Conservation (phyloP, 2,329 filamentous ascomycete genomes). For the Ambrosiella beaveri region DNA sequence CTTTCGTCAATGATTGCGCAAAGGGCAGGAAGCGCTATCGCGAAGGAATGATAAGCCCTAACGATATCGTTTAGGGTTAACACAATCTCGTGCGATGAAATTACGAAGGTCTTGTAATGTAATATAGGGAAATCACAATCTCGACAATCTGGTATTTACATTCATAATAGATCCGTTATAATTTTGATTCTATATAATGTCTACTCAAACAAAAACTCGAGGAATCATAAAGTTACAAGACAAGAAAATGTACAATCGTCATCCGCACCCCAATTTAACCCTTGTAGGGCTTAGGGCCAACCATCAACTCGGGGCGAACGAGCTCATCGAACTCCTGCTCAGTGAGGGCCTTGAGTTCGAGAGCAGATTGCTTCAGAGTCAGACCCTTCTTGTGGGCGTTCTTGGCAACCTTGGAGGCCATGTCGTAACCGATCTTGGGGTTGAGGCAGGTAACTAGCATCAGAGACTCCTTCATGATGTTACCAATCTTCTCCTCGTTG, state of each 20-base stretch:
- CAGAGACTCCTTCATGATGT: conserved; percentile 88
- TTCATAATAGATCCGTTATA: neutral
- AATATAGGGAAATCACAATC: no score
- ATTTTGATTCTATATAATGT: neutral
- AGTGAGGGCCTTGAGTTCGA: conserved; percentile 80
- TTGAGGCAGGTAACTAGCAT: conserved; percentile 98
- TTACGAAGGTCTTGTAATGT: neutral
- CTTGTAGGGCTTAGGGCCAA: conserved; percentile 56
- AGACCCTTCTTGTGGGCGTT: conserved; percentile 97
- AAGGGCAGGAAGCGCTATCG: neutral
- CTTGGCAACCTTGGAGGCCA: conserved; percentile 94
- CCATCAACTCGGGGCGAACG: conserved; percentile 88
- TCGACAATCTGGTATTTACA: neutral
- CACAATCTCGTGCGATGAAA: neutral
- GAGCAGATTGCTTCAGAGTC: conserved; percentile 81
- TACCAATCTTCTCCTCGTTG: conserved; percentile 80
- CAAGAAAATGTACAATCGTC: conserved; percentile 2
- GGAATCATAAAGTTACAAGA: conserved; percentile 7
- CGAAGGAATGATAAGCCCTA: neutral
- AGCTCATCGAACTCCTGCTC: conserved; percentile 79
- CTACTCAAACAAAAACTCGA: neutral
- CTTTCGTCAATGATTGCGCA: no score
- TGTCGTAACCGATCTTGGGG: conserved; percentile 93
- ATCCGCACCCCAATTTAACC: conserved; percentile 18
- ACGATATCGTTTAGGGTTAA: neutral